Conservation (phyloP, 2,329 filamentous ascomycete genomes). For the Colletotrichum lindemuthianum region DNA sequence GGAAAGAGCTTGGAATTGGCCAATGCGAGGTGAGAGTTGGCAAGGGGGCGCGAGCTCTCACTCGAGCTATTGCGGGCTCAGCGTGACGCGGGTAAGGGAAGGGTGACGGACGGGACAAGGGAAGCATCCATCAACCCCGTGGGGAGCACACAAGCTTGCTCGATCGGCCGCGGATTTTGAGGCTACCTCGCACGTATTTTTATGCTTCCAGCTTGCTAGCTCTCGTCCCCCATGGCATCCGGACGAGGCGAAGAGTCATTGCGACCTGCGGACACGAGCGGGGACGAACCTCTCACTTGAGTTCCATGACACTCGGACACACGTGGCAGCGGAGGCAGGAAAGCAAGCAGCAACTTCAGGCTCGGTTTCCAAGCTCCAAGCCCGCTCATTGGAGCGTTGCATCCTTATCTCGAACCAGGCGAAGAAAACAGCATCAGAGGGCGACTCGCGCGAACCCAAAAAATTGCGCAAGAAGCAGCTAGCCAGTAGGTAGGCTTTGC, state of each 20-base stretch:
- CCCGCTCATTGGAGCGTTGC: constrained; percentile 9
- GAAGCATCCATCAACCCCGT: constrained; percentile 18
- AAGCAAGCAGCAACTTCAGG: background rate
- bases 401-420: background rate
- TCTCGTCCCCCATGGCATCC: no score
- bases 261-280: no score
- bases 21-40: constrained; percentile 33
- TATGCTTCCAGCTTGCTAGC: background rate
- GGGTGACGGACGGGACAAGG: constrained; percentile 10
- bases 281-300: no score
- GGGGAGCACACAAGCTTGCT: constrained; percentile 3
- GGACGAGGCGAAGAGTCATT: no score
- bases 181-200: background rate
- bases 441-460: background rate
- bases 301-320: no score
- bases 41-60: constrained; percentile 17
- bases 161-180: background rate
- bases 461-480: background rate
- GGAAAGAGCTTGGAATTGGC: constrained; percentile 26
- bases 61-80: constrained; percentile 16
- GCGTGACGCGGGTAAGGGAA: constrained; percentile 11
- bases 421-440: no score
- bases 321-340: background rate
- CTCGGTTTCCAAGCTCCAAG: constrained; percentile 9
- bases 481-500: no score